A percentile compares a stretch with the other conserved stretches of the same genome.
Conservation (phyloP, 2,329 filamentous ascomycete genomes). For the Zalaria obscura region DNA sequence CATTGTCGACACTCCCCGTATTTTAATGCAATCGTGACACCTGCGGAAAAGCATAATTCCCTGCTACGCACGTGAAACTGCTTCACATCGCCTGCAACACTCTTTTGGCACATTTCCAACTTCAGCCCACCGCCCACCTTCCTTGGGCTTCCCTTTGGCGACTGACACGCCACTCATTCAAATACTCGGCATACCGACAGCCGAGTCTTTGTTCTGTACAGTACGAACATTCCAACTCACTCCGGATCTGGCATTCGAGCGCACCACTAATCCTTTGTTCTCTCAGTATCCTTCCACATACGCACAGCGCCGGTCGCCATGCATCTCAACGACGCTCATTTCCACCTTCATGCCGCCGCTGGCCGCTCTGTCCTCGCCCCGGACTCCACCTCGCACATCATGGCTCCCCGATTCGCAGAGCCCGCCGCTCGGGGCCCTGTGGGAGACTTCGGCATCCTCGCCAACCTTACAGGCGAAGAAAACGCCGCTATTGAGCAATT, state of each 20-base stretch:
- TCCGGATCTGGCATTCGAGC: conserved; percentile 6
- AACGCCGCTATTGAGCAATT: conserved; percentile 9
- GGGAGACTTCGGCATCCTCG: conserved; percentile 6
- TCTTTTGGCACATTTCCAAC: neutral
- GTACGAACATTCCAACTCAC: neutral
- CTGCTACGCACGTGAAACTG: neutral
- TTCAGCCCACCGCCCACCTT: neutral
- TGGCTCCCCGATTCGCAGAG: conserved; percentile 2
- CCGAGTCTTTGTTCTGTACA: neutral
- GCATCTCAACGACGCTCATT: conserved; percentile 7
- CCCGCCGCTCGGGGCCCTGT: neutral
- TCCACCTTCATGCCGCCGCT: conserved; percentile 4
- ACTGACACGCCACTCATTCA: neutral
- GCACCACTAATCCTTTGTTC: conserved; percentile 3
- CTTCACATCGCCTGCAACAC: neutral
- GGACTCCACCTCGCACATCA: conserved; percentile 1
- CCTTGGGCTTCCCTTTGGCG: neutral
- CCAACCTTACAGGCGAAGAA: conserved; percentile 5
- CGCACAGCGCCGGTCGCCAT: conserved; percentile 7
- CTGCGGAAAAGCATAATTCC: neutral
- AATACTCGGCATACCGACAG: neutral
- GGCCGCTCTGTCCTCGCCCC: conserved; percentile 2
- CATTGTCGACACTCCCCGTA: neutral
- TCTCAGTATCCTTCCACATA: neutral
- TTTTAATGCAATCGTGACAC: neutral